These are phyloP conservation scores for Plasmopara halstedii DNA, from an alignment of 352 stramenopile species.

Conservation along the genomic window DNA sequence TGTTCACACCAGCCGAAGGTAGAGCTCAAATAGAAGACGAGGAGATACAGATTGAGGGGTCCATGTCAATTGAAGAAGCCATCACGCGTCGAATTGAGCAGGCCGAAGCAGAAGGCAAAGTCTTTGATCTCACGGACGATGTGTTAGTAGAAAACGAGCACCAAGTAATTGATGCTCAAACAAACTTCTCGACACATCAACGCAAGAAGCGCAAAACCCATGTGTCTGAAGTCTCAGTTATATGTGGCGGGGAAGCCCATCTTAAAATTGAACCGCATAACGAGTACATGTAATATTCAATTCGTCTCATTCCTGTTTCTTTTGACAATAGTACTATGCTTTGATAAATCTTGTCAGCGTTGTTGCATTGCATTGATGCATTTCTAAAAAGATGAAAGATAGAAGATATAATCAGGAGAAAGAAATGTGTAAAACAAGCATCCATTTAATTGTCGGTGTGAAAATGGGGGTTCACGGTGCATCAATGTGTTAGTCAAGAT, in stretches of 20 bases:
- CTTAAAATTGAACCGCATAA: constrained; percentile 26
- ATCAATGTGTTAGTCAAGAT: too few species aligned
- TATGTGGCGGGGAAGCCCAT: not conserved
- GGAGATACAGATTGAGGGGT: constrained; percentile 59
- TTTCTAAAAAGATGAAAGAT: too few species aligned
- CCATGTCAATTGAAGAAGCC: constrained; percentile 67
- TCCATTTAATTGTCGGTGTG: constrained; percentile 29
- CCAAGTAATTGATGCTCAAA: constrained; percentile 23
- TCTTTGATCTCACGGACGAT: constrained; percentile 68
- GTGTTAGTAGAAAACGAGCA: constrained; percentile 26
- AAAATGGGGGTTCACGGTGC: constrained; percentile 8
- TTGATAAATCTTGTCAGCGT: too few species aligned
- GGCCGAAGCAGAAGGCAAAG: constrained; percentile 40
- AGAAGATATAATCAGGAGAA: not conserved
- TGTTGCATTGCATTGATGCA: too few species aligned
- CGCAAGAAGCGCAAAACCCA: constrained; percentile 28
- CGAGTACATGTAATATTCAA: too few species aligned
- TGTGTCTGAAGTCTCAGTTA: not conserved
- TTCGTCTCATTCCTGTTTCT: too few species aligned
- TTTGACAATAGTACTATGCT: too few species aligned
- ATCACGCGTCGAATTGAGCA: constrained; percentile 52
- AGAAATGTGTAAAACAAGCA: constrained; percentile 10
- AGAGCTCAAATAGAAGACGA: constrained; percentile 28
- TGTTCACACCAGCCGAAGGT: constrained; percentile 23
- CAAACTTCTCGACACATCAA: constrained; percentile 11